Conservation (phyloP, 208 protist genomes). For the Wallacemonas sp. region DNA sequence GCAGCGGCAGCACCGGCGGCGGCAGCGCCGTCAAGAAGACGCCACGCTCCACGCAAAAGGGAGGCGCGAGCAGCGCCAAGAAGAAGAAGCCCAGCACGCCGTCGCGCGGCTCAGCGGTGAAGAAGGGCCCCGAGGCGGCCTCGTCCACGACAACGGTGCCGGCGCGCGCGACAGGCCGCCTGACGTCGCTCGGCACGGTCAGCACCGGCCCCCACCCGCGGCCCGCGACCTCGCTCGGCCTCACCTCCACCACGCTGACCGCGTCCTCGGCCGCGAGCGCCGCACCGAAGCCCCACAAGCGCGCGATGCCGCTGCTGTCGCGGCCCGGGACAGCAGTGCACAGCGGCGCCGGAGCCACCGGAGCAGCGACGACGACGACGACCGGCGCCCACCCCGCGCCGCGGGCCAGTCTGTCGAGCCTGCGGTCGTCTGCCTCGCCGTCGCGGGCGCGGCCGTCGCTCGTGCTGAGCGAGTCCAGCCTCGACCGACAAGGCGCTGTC, state of each 20-base stretch:
- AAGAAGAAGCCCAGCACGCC: conserved; percentile 32
- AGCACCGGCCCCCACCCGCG: neutral
- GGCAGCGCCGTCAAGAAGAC: conserved; percentile 14
- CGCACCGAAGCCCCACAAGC: neutral
- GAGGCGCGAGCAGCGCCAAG: conserved; percentile 10
- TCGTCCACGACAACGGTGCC: no score
- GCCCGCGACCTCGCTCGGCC: conserved; percentile 21
- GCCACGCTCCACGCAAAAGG: neutral
- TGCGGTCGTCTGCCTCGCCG: conserved; percentile 2
- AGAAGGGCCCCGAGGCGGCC: neutral
- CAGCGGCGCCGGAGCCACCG: no score
- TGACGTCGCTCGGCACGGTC: neutral
- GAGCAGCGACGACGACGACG: conserved; percentile 17
- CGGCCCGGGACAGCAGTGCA: no score
- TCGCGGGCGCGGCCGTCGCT: conserved; percentile 6
- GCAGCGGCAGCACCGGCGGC: neutral
- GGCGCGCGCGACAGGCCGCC: neutral
- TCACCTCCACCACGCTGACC: conserved; percentile 9
- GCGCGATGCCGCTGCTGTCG: neutral
- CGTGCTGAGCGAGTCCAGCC: neutral
- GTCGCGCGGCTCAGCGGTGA: conserved; percentile 20
- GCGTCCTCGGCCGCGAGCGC: conserved; percentile 16
- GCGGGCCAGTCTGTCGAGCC: neutral
- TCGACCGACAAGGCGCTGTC: conserved; percentile 2
- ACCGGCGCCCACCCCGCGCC: conserved; percentile 6